phyloP scores from a whole-genome alignment of 176 grass and related monocot genomes.

The Aegilops speltoides region DNA sequence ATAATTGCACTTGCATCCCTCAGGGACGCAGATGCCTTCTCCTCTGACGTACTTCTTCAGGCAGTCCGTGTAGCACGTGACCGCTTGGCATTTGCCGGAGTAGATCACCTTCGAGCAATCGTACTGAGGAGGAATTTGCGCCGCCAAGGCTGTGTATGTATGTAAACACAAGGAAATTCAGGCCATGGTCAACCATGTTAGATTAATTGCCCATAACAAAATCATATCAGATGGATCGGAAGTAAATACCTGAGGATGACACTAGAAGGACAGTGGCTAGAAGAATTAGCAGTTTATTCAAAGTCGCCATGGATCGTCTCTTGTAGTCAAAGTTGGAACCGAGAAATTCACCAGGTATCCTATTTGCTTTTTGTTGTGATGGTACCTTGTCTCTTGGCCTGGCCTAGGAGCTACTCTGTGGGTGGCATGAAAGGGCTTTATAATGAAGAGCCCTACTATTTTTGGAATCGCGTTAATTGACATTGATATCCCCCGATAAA shows the following conservation, averaged over 20 bases:
- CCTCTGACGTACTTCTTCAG: neutral
- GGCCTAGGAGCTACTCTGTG: neutral
- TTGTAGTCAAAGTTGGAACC: neutral
- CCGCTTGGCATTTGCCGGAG: neutral
- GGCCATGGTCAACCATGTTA: neutral
- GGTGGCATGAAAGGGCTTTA: neutral
- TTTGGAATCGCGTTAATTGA: neutral
- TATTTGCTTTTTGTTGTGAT: neutral
- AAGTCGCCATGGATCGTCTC: neutral
- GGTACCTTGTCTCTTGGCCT: neutral
- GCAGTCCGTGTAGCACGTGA: neutral
- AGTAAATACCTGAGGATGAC: constrained; percentile 3
- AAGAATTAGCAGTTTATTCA: neutral
- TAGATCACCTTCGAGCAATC: constrained; percentile 6
- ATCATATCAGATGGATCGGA: too few species aligned
- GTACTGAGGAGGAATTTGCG: neutral
- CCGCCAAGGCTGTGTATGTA: neutral
- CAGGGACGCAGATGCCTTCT: neutral
- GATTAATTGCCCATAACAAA: neutral
- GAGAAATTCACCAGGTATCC: neutral
- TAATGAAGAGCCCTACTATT: neutral
- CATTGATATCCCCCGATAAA: neutral
- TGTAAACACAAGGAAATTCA: neutral
- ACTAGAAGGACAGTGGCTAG: neutral
- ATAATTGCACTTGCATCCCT: constrained; percentile 3